phyloP scores from a whole-genome alignment of 208 protist species.

The Trypanosoma conorhini region DNA sequence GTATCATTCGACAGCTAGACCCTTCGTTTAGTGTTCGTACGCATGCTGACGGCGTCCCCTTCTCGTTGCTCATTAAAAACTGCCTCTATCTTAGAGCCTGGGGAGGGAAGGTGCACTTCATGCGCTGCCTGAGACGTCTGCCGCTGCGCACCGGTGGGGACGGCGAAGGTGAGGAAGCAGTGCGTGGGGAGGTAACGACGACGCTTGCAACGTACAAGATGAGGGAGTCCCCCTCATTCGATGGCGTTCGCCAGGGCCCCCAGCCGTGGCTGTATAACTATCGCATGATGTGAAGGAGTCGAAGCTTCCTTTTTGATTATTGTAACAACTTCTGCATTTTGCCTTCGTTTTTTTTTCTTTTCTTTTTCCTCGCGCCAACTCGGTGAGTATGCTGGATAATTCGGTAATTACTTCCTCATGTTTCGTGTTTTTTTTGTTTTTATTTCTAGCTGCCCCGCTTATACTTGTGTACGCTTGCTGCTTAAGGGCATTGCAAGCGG shows the following conservation, averaged over 20 bases:
- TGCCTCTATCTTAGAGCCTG: constrained; percentile 67
- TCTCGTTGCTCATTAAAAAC: constrained; percentile 82
- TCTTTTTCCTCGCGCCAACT: not conserved
- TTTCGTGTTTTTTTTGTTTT: not conserved
- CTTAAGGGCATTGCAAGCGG: not conserved
- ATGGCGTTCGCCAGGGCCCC: constrained; percentile 80
- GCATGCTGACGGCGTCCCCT: constrained; percentile 71
- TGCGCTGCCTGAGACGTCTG: constrained; percentile 64
- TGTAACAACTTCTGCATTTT: not conserved
- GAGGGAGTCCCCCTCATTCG: constrained; percentile 69
- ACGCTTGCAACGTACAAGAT: constrained; percentile 84
- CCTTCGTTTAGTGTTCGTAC: constrained; percentile 60
- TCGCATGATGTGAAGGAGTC: constrained; percentile 32
- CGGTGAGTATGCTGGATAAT: not conserved
- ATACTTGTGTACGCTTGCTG: not conserved
- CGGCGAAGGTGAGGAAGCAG: not conserved
- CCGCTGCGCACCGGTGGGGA: not conserved
- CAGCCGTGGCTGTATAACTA: constrained; percentile 76
- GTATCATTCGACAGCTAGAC: constrained; percentile 47
- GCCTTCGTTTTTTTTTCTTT: not conserved
- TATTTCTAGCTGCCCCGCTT: not conserved
- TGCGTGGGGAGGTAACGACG: constrained; percentile 15
- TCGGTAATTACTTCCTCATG: not conserved
- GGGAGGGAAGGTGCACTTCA: constrained; percentile 68
- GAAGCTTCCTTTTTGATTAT: not conserved